Evolutionary conservation across 768 basidiomycete genomes (phyloP).

Genomic region (Phylloporus arenicola): DNA sequence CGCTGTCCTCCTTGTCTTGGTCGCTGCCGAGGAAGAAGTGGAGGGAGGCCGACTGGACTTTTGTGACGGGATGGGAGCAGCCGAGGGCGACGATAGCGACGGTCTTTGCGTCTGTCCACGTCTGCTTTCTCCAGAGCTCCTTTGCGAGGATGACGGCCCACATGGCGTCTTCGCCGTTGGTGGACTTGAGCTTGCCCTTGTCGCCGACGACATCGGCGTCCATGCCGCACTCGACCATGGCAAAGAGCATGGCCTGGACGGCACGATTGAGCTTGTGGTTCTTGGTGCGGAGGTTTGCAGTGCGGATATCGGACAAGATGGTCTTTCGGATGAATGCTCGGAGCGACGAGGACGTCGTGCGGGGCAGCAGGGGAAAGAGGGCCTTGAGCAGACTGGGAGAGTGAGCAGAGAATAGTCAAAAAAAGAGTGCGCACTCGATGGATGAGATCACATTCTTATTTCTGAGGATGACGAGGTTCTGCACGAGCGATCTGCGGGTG

Average conservation of each 20-base stretch:
- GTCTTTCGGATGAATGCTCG: slow-evolving; percentile 87
- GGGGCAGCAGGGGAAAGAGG: slow-evolving; percentile 94
- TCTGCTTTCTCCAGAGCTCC: slow-evolving; percentile 89
- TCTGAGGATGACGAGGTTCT: slow-evolving; percentile 87
- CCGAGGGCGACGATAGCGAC: slow-evolving; percentile 89
- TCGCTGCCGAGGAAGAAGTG: slow-evolving; percentile 97
- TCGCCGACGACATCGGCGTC: slow-evolving; percentile 73
- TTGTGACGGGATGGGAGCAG: slow-evolving; percentile 88
- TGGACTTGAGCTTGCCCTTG: slow-evolving; percentile 66
- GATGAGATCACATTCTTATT: slow-evolving; percentile 92
- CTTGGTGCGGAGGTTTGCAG: slow-evolving; percentile 80
- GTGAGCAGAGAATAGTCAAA: slow-evolving; percentile 2
- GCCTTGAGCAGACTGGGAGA: slow-evolving; percentile 70
- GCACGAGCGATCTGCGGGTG: slow-evolving; percentile 77
- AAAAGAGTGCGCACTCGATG: slow-evolving; percentile 62
- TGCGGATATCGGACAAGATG: slow-evolving; percentile 88
- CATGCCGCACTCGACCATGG: slow-evolving; percentile 94
- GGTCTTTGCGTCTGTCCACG: slow-evolving; percentile 90
- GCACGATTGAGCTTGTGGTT: slow-evolving; percentile 96
- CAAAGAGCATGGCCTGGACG: slow-evolving; percentile 92
- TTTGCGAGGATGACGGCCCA: slow-evolving; percentile 94
- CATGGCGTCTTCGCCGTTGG: slow-evolving; percentile 81
- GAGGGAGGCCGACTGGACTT: slow-evolving; percentile 90
- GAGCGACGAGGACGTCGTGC: slow-evolving; percentile 80
- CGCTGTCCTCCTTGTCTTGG: slow-evolving; percentile 66